A percentile compares a stretch with the other conserved stretches of the same genome.
Conservation (phyloP, 331 rosid species). For the Rosa hybrid region DNA sequence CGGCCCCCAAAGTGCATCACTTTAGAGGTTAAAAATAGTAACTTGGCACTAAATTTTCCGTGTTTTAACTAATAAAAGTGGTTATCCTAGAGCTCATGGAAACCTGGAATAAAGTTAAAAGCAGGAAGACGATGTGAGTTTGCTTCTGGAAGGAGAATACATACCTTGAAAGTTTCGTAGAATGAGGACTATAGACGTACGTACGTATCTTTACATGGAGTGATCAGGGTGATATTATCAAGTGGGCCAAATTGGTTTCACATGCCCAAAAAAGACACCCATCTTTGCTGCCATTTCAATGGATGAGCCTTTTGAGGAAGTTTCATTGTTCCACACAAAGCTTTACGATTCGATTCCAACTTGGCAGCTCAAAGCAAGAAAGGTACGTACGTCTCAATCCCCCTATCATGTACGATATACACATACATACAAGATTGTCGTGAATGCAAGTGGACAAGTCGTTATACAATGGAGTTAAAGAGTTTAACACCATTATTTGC, state of each 20-base stretch:
- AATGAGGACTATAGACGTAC: slow-evolving; percentile 7
- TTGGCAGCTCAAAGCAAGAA: slow-evolving; percentile 14
- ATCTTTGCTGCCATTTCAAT: slow-evolving; percentile 1
- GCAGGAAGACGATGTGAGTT: slow-evolving; percentile 2
- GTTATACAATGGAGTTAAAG: neutral
- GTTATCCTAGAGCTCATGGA: neutral
- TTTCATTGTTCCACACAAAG: slow-evolving; percentile 15
- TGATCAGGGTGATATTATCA: neutral
- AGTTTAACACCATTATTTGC: neutral
- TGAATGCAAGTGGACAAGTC: neutral
- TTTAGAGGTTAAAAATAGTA: neutral
- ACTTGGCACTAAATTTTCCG: neutral
- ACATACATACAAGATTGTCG: neutral
- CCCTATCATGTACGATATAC: neutral
- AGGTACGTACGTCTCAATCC: slow-evolving; percentile 12
- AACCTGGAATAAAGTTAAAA: slow-evolving; percentile 16
- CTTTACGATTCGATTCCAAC: slow-evolving; percentile 18
- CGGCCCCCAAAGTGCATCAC: neutral
- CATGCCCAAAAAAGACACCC: slow-evolving; percentile 25
- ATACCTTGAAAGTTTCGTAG: slow-evolving; percentile 35
- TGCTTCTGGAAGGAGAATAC: slow-evolving; percentile 18
- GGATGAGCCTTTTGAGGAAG: slow-evolving; percentile 39
- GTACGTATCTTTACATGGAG: slow-evolving; percentile 5
- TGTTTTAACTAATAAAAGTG: neutral
- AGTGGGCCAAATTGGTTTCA: slow-evolving; percentile 18